Evolutionary conservation across 2,329 filamentous ascomycete genomes (phyloP), one percentile per base, ranked within the genome.

Genomic region (Ceratocystis ficicola): DNA sequence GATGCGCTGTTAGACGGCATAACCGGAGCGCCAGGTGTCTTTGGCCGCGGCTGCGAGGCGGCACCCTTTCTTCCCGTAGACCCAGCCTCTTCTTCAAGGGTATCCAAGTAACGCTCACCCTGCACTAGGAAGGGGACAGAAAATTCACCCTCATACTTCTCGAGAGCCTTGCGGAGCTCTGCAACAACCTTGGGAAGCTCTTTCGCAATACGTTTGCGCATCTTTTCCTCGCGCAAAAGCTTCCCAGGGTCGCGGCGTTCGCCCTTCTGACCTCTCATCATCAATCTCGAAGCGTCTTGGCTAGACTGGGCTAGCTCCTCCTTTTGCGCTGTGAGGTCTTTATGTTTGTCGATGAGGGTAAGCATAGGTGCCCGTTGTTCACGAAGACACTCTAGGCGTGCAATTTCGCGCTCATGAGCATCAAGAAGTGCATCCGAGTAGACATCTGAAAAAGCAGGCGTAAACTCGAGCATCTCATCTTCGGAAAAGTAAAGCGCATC

Each of bases 391-490:
- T 96, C 89, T 0, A 99, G 80, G 25, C 92, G 85, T 5, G 80
- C 78, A 69, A 99, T 92, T 73, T 99, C 95, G 22, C 87, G 86
- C 77, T 99, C 94, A 72, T 99, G 95, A 0, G 94, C 92, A 70
- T 95, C 92, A 0, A 99, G 83, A 8, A 99, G 82, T 3, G 94
- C 94, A 74, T 99, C 94, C 71, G 91, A 96, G 76, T 95, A 96
- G 22, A 96, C 93, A 73, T 97, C 94, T 10, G 91, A 95, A 74
- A 97, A 97, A 52, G 92, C 94, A 0, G 95, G 94, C 0, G 92
- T 94, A 71, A 99, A 99, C 70, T 96, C 92, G 66, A 97, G 84
- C 92, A 97, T 97, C 77, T 99, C 94, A 72, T 99, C 94, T 73
- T 99, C 94, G 0, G 90, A 96, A 73, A 95, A 92, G 78, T 94